Evolutionary conservation across 495 filamentous ascomycete genomes (phyloP), one percentile per base, ranked within the genome.

Genomic region (Platismatia glauca): DNA sequence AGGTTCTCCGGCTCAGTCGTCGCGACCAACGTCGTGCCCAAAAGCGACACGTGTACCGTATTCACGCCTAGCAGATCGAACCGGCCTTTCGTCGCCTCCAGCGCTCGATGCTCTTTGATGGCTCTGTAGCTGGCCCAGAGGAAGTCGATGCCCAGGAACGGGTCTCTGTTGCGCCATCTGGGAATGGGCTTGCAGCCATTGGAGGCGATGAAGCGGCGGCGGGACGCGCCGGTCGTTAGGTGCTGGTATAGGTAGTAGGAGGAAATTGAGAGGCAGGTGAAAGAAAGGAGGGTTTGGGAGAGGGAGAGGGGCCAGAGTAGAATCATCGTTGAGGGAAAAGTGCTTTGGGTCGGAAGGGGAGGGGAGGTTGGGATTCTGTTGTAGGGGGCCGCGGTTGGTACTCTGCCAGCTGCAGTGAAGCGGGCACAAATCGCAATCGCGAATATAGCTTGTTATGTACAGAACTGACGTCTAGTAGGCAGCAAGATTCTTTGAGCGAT

Each of bases 1-100:
- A 88, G 73, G 61, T 88, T 89, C 69, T 79, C 78, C 1, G 85
- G 82, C 63, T 89, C 87, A 7, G 73, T 73, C 0, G 84, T 87
- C 7, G 77, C 69, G 34, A 84, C 34, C 0, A 61, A 6, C 13
- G 22, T 61, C 4, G 4, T 15, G 0, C 29, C 15, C 24, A 72
- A 66, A 22, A 65, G 59, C 11, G 68, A 39, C 0, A 72, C 71
- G 24, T 67, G 59, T 4, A 43, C 58, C 33, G 68, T 68, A 34
- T 65, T 64, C 0, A 41, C 61, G 6, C 71, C 72, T 1, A 73
- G 29, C 31, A 61, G 38, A 34, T 68, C 63, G 59, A 74, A 71
- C 35, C 65, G 64, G 22, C 60, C 55, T 9, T 68, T 43, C 0
- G 65, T 66, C 41, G 69, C 64, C 57, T 76, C 73, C 0, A 75